A percentile compares a stretch with the other conserved stretches of the same genome.
Conservation (phyloP, 805 yeast genomes). For the Yarrowia alimentaria region DNA sequence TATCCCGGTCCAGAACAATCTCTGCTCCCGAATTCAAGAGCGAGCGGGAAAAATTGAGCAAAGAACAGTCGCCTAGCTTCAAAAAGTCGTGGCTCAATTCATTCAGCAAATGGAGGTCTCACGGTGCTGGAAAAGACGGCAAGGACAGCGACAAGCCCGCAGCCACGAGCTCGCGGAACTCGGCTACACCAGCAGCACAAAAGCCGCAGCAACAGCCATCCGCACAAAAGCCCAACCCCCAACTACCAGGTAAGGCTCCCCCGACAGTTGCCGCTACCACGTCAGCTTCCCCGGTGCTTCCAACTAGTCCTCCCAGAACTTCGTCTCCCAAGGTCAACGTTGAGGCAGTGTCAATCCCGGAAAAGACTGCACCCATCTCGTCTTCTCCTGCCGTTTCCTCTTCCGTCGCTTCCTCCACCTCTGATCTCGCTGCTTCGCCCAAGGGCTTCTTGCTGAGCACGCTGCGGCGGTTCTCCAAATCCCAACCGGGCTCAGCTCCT, state of each 20-base stretch:
- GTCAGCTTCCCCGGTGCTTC: not conserved
- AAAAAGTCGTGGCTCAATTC: conserved; percentile 21
- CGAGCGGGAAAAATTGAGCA: conserved; percentile 22
- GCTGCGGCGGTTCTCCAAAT: conserved; percentile 14
- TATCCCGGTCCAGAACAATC: conserved; percentile 5
- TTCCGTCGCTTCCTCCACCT: conserved; percentile 13
- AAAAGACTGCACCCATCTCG: not conserved
- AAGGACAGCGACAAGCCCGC: too few species aligned
- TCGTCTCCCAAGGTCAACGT: conserved; percentile 11
- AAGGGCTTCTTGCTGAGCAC: conserved; percentile 17
- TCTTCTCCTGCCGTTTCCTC: not conserved
- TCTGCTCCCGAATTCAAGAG: conserved; percentile 17
- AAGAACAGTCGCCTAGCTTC: conserved; percentile 24
- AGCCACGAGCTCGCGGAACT: too few species aligned
- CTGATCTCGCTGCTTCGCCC: conserved; percentile 4
- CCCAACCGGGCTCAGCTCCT: not conserved
- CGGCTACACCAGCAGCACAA: too few species aligned
- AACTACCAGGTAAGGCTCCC: too few species aligned
- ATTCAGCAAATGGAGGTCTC: conserved; percentile 10
- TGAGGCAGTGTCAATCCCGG: conserved; percentile 7
- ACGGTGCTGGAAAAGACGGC: conserved; percentile 6
- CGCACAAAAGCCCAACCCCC: too few species aligned
- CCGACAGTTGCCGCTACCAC: not conserved
- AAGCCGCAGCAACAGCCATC: too few species aligned
- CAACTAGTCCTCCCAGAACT: not conserved